Base-by-base conservation (phyloP, 1,284 basidiomycete species). In the Leccinum brunneo-olivaceum region DNA sequence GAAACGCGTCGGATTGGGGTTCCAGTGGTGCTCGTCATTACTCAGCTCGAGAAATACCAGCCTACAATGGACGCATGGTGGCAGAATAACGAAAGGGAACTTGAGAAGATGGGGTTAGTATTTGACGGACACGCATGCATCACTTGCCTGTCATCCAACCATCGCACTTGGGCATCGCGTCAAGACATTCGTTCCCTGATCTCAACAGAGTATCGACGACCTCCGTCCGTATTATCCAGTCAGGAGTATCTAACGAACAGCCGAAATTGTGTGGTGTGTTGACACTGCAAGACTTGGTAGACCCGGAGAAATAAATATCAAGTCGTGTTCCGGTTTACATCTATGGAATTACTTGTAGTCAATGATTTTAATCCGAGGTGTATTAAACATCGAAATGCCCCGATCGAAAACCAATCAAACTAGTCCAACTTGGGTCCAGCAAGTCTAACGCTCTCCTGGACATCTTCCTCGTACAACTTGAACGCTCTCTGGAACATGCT, bases 401-500 rank as follows among this genome's bases (percentile, higher is more conserved):
- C 20, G 9, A 18, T 20, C 27, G 8, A 43, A 34, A 27, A 34
- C 30, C 6, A n/a, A 40, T 11, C 6, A n/a, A 39, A 36, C 34
- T 50, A 61, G 37, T 62, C 58, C 44, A 57, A 36, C 39, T 19
- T 64, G 25, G 91, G 92, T 34, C 90, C 91, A 35, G 90, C 88
- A 52, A 76, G 62, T 61, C 83, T 74, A 45, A 94, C 87, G 65
- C 83, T 83, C 54, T 75, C 73, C 33, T 81, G 76, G 16, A 94
- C 87, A 54, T 90, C 90, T 54, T 73, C 75, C 71, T 92, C 86
- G 63, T 95, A 96, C 63, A 92, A 70, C 55, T 81, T 81, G 65
- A 94, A 95, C 40, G 91, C 92, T 71, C 88, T 90, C 63, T 76
- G 73, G 80, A 96, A 97, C 92, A 96, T 95, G 54, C 79, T 78